A percentile compares a stretch with the other conserved stretches of the same genome.
phyloP scores from a whole-genome alignment of 129 eudicot species.

The Centella asiatica region DNA sequence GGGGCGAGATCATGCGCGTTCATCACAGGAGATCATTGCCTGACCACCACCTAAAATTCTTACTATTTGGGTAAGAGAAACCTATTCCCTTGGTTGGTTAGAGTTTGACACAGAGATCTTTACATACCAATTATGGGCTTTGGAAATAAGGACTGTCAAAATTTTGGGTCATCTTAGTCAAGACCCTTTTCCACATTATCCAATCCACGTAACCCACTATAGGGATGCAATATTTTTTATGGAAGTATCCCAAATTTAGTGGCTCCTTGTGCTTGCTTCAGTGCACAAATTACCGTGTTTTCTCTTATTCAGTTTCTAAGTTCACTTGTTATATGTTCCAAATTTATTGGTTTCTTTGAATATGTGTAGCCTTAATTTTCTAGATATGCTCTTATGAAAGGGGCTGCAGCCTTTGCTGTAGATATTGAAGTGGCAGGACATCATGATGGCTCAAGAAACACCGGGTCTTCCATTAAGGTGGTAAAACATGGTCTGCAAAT shows the following conservation, averaged over 20 bases:
- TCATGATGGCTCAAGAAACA: conserved; percentile 13
- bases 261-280: background rate
- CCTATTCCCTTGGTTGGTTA: background rate
- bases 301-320: background rate
- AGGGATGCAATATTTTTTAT: background rate
- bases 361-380: conserved; percentile 29
- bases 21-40: background rate
- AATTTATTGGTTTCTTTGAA: conserved; percentile 5
- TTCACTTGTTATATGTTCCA: background rate
- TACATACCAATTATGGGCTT: background rate
- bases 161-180: background rate
- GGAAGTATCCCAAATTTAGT: background rate
- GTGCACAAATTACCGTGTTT: background rate
- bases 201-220: too few species aligned
- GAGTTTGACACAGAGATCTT: background rate
- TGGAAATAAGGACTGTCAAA: background rate
- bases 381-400: conserved; percentile 75
- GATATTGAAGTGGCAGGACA: conserved; percentile 49
- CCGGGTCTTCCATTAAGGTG: conserved; percentile 39
- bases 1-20: too few species aligned
- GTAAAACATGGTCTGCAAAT: conserved; percentile 34
- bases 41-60: background rate
- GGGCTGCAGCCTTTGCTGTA: conserved; percentile 65
- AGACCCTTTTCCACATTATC: background rate
- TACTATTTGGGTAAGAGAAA: background rate